A percentile compares a stretch with the other conserved stretches of the same genome.
Conservation (phyloP, 768 basidiomycete species). For the Suillus subluteus region DNA sequence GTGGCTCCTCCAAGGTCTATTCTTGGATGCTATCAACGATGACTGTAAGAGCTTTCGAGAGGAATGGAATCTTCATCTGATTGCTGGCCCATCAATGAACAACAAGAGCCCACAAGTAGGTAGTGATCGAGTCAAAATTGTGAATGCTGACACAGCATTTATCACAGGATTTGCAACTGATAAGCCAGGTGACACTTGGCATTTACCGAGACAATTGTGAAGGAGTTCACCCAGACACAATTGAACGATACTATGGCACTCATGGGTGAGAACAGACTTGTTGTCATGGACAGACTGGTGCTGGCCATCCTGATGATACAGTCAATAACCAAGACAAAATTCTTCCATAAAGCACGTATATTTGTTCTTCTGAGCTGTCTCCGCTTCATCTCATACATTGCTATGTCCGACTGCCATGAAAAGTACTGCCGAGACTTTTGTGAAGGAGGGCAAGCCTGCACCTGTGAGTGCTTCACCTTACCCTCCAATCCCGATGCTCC, state of each 20-base stretch:
- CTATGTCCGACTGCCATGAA: background rate
- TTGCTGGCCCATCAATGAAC: slow-evolving; percentile 29
- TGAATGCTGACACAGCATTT: background rate
- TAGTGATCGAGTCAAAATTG: too few species aligned
- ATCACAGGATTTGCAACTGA: slow-evolving; percentile 18
- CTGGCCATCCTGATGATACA: slow-evolving; percentile 16
- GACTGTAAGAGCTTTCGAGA: slow-evolving; percentile 39
- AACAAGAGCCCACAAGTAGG: slow-evolving; percentile 25
- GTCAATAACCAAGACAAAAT: background rate
- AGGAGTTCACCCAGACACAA: slow-evolving; percentile 21
- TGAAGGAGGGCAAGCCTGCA: background rate
- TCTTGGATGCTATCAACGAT: slow-evolving; percentile 39
- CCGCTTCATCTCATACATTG: background rate
- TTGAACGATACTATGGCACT: slow-evolving; percentile 20
- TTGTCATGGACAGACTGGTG: slow-evolving; percentile 15
- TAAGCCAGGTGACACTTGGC: slow-evolving; percentile 15
- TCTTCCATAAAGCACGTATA: background rate
- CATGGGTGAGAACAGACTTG: slow-evolving; percentile 6
- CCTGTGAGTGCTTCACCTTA: slow-evolving; percentile 5
- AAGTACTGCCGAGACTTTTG: background rate
- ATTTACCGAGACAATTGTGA: slow-evolving; percentile 19
- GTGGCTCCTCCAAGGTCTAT: slow-evolving; percentile 48
- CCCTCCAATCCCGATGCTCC: slow-evolving; percentile 1
- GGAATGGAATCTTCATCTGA: slow-evolving; percentile 45
- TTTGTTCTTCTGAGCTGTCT: background rate